Evolutionary conservation across 352 stramenopile species (phyloP).

Genomic region (Phytophthora pseudosyringae): DNA sequence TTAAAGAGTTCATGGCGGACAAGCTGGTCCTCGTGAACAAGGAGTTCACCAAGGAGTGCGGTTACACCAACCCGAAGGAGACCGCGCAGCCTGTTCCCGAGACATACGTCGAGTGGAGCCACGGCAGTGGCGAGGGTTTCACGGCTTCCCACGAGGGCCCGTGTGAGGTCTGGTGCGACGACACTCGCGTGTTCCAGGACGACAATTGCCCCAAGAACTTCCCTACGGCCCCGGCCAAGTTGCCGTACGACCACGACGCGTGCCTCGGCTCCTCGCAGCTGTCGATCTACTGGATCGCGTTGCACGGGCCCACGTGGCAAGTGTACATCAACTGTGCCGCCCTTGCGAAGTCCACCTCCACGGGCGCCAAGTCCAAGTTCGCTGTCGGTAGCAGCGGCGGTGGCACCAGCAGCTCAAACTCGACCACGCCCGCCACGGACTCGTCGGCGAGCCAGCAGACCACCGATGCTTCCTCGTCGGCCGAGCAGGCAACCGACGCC

Average conservation of each 20-base stretch:
- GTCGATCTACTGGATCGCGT: slow-evolving; percentile 45
- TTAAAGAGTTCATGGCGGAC: slow-evolving; percentile 33
- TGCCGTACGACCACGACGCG: slow-evolving; percentile 47
- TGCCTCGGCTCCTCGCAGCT: slow-evolving; percentile 36
- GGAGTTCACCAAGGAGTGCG: slow-evolving; percentile 32
- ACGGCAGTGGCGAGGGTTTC: slow-evolving; percentile 40
- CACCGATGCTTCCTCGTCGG: slow-evolving; percentile 9
- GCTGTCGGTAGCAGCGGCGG: slow-evolving; percentile 25
- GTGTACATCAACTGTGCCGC: slow-evolving; percentile 53
- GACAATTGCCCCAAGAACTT: slow-evolving; percentile 45
- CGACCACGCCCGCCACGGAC: slow-evolving; percentile 22
- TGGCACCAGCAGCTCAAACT: slow-evolving; percentile 4
- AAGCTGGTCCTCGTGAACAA: slow-evolving; percentile 22
- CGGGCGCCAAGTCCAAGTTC: slow-evolving; percentile 34
- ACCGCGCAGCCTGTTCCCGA: slow-evolving; percentile 25
- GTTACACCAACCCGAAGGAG: slow-evolving; percentile 35
- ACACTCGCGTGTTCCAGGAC: slow-evolving; percentile 45
- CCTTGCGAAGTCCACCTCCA: slow-evolving; percentile 28
- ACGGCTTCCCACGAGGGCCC: slow-evolving; percentile 46
- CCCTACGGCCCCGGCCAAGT: slow-evolving; percentile 31
- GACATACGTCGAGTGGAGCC: slow-evolving; percentile 36
- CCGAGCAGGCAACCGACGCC: slow-evolving; percentile 14
- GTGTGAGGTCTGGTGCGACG: slow-evolving; percentile 55
- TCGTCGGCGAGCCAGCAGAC: slow-evolving; percentile 24
- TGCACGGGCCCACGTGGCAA: slow-evolving; percentile 53